These are phyloP conservation scores for Chlorella vulgaris DNA, from an alignment of 139 green algal species.

Conservation along the genomic window DNA sequence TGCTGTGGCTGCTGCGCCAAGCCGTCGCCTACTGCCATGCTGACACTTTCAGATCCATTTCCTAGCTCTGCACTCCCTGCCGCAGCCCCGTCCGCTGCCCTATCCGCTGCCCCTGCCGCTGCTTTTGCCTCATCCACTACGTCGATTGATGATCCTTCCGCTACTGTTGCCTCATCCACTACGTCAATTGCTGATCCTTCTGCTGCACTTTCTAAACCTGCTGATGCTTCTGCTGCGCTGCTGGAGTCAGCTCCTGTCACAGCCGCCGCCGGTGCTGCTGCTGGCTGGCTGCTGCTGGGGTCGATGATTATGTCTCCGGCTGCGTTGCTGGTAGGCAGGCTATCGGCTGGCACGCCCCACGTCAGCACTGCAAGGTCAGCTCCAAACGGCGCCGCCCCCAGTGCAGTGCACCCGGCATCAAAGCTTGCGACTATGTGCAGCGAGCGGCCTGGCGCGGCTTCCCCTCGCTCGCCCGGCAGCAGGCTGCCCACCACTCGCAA, in stretches of 20 bases:
- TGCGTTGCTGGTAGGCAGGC: neutral
- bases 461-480: neutral
- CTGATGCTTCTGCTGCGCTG: slow-evolving; percentile 11
- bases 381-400: slow-evolving; percentile 80
- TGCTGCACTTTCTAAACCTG: slow-evolving; percentile 10
- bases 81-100: too few relatives aligned
- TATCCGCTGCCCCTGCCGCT: too few relatives aligned
- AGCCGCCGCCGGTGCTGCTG: neutral
- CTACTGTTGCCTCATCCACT: neutral
- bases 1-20: neutral
- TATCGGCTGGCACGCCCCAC: neutral
- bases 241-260: neutral
- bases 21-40: too few relatives aligned
- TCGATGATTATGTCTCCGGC: neutral
- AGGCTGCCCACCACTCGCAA: slow-evolving; percentile 29
- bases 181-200: neutral
- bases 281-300: neutral
- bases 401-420: neutral
- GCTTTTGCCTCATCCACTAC: too few relatives aligned
- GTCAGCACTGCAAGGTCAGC: slow-evolving; percentile 69
- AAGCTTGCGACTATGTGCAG: slow-evolving; percentile 62
- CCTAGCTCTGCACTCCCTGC: too few relatives aligned
- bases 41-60: too few relatives aligned
- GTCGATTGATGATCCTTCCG: too few relatives aligned
- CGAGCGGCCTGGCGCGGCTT: neutral